These are phyloP conservation scores for Helichrysum umbraculigerum DNA, from an alignment of 129 eudicot genomes.

Conservation along the genomic window DNA sequence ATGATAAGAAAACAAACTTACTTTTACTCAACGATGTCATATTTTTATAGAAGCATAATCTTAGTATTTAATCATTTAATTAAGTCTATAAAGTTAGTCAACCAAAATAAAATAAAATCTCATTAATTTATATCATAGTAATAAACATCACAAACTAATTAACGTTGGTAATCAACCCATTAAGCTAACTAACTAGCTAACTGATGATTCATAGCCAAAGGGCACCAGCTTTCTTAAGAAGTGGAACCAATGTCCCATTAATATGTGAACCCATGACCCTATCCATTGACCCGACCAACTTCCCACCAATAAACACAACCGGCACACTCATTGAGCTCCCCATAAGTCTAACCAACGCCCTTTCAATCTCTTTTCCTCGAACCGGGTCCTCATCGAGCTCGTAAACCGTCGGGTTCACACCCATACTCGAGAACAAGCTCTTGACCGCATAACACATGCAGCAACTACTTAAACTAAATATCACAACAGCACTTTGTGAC, in stretches of 20 bases:
- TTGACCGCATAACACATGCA: constrained; percentile 90
- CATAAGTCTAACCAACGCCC: constrained; percentile 49
- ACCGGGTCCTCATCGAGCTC: constrained; percentile 70
- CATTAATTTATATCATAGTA: background rate
- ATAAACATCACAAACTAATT: background rate
- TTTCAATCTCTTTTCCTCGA: constrained; percentile 57
- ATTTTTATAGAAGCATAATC: too few relatives aligned
- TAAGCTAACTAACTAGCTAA: background rate
- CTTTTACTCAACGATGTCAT: too few relatives aligned
- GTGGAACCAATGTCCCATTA: constrained; percentile 72
- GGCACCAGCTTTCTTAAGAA: constrained; percentile 82
- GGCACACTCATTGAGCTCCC: constrained; percentile 61
- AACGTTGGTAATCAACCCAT: background rate
- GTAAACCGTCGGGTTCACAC: constrained; percentile 75
- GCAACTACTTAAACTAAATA: constrained; percentile 75
- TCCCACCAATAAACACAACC: constrained; percentile 86
- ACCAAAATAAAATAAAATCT: background rate
- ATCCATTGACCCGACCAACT: constrained; percentile 76
- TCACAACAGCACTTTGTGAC: constrained; percentile 74
- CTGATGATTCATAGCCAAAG: constrained; percentile 53
- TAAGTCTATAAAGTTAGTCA: too few relatives aligned
- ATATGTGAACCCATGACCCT: constrained; percentile 88
- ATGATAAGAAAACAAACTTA: too few relatives aligned
- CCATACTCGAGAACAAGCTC: constrained; percentile 75
- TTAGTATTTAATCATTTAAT: too few relatives aligned